Base-by-base conservation (phyloP, 805 yeast genomes). In the Wickerhamomyces chaumierensis region DNA sequence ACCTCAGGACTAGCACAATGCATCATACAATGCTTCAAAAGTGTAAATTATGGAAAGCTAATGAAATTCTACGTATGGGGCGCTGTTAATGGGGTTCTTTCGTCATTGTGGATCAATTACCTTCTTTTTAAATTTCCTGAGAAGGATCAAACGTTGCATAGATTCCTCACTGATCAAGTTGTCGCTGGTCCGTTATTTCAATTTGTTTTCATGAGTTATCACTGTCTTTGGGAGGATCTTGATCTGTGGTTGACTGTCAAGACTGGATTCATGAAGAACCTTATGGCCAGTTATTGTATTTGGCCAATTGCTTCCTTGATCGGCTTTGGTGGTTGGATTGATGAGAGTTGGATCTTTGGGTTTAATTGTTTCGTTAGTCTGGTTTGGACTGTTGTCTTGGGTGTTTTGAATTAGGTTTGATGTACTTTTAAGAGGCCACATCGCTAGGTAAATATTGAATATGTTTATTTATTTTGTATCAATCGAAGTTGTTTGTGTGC, bases 11-110 rank as follows among this genome's bases (percentile, higher is more conserved):
- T 50, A 3, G 49, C 53, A 8, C 57, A 53, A 19, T 42, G 51
- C 1, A 40, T 46, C 14, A 43, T 52, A 4, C 57, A 53, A 37
- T 40, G 48, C 8, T 46, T 39, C 33, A 46, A 43, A 39, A 46
- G 45, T 18, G 49, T 46, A 7, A 42, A 43, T 34, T 50, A 45
- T 21, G 37, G 31, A 11, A 41, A 40, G 31, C 33, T 53, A 3
- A 1, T 61, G 39, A 77, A 77, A 48, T 78, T 78, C 45, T 49
- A 65, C 40, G 51, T 68, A 2, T 78, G 82, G 82, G 85, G 85
- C 15, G 54, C 64, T 12, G 57, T 77, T 35, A 76, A 76, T 52
- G 84, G 83, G 2, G 48, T 65, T 15, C 53, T 75, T 36, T 70
- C 78, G 4, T 66, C 63, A 1, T 48, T 70, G 14, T 78, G 83